Percentiles rank a stretch among this genome's conserved stretches.
phyloP scores from a whole-genome alignment of 352 stramenopile species.

The Phytophthora ramorum region DNA sequence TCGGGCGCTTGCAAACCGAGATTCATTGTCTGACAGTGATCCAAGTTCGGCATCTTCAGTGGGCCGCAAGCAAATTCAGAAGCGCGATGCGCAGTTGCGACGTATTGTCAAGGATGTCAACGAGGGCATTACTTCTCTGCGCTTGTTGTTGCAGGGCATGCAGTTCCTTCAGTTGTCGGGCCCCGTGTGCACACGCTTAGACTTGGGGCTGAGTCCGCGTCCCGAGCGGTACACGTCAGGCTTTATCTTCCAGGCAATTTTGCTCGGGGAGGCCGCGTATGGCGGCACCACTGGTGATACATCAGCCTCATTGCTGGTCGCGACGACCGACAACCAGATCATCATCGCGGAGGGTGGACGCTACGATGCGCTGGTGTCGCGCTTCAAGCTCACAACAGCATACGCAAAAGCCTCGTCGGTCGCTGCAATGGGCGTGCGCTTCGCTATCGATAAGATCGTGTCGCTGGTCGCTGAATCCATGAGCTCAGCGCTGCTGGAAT shows the following conservation, averaged over 20 bases:
- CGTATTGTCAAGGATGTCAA: slow-evolving; percentile 73
- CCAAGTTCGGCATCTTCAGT: slow-evolving; percentile 17
- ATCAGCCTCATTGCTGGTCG: slow-evolving; percentile 36
- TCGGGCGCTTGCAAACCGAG: slow-evolving; percentile 29
- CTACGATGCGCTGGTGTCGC: slow-evolving; percentile 83
- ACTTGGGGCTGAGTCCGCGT: slow-evolving; percentile 78
- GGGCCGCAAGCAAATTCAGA: slow-evolving; percentile 67
- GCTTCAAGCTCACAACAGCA: slow-evolving; percentile 83
- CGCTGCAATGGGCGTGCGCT: slow-evolving; percentile 84
- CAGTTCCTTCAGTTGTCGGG: slow-evolving; percentile 68
- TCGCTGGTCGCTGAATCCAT: slow-evolving; percentile 66
- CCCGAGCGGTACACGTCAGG: slow-evolving; percentile 82
- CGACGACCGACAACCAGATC: slow-evolving; percentile 60
- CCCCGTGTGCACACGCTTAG: slow-evolving; percentile 69
- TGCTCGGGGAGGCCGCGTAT: slow-evolving; percentile 43
- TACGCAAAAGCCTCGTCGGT: slow-evolving; percentile 77
- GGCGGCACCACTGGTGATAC: slow-evolving; percentile 18
- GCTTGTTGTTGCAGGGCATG: slow-evolving; percentile 73
- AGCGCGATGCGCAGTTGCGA: slow-evolving; percentile 64
- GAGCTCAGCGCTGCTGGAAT: slow-evolving; percentile 33
- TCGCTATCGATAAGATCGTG: slow-evolving; percentile 89
- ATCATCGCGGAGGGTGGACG: slow-evolving; percentile 82
- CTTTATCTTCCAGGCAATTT: slow-evolving; percentile 87
- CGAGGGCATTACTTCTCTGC: slow-evolving; percentile 72
- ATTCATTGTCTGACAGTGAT: slow-evolving; percentile 30